Percentiles rank a stretch among this genome's conserved stretches.
Evolutionary conservation across 1,139 yeast genomes (phyloP).

Genomic region (Pichiaceae sp.): DNA sequence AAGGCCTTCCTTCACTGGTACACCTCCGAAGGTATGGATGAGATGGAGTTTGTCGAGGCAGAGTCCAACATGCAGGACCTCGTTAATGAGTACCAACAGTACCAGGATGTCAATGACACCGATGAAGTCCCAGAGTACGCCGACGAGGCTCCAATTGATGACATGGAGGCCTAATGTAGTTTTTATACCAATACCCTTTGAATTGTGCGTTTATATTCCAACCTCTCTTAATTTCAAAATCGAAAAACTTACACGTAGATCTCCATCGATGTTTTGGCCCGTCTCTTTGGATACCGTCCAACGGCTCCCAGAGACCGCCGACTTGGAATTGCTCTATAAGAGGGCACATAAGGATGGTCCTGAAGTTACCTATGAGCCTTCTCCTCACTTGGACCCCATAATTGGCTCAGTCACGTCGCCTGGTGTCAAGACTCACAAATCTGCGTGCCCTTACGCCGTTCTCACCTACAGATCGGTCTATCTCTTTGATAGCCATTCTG

Average conservation of each 20-base stretch:
- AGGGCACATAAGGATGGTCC: slow-evolving; percentile 1
- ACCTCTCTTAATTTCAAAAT: neutral
- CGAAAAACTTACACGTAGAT: neutral
- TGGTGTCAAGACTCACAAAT: neutral
- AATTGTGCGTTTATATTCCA: neutral
- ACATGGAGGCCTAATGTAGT: slow-evolving; percentile 19
- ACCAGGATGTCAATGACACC: slow-evolving; percentile 74
- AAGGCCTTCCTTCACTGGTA: slow-evolving; percentile 96
- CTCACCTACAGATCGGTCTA: slow-evolving; percentile 25
- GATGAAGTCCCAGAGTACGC: slow-evolving; percentile 67
- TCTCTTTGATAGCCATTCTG: slow-evolving; percentile 27
- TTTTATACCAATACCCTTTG: neutral
- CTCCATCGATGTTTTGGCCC: slow-evolving; percentile 22
- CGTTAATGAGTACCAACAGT: slow-evolving; percentile 85
- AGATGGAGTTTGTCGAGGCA: slow-evolving; percentile 87
- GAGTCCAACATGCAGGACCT: slow-evolving; percentile 78
- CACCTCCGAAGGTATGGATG: slow-evolving; percentile 93
- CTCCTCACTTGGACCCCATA: slow-evolving; percentile 22
- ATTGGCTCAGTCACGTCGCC: slow-evolving; percentile 10
- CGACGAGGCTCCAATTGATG: slow-evolving; percentile 55
- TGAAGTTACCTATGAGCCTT: slow-evolving; percentile 10
- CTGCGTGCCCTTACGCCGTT: slow-evolving; percentile 21
- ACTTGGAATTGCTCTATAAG: slow-evolving; percentile 8
- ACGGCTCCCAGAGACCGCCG: slow-evolving; percentile 17
- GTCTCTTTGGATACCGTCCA: slow-evolving; percentile 16